phyloP scores from a whole-genome alignment of 2,329 filamentous ascomycete species.

The Cadophora gregata region DNA sequence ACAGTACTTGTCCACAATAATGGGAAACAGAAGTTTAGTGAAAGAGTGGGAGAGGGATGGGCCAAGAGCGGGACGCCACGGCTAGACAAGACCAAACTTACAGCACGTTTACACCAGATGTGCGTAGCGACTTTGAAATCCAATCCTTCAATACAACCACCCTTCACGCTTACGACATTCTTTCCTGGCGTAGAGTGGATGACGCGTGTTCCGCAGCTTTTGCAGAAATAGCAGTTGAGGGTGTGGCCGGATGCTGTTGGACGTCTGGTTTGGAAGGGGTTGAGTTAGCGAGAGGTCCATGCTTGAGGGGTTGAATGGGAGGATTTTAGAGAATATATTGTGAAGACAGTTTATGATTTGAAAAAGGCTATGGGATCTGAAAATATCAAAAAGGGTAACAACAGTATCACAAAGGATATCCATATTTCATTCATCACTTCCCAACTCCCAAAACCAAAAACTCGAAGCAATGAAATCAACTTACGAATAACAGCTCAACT shows the following conservation, averaged over 20 bases:
- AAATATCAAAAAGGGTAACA: no score
- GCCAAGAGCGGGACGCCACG: not conserved
- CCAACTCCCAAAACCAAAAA: not conserved
- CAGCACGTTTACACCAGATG: conserved; percentile 69
- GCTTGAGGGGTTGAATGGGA: no score
- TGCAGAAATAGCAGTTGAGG: conserved; percentile 71
- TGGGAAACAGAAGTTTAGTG: no score
- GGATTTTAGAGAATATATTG: no score
- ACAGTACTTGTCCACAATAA: no score
- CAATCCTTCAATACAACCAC: conserved; percentile 68
- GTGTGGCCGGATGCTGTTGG: conserved; percentile 61
- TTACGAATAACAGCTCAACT: conserved; percentile 61
- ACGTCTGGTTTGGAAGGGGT: conserved; percentile 51
- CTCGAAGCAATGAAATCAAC: conserved; percentile 38
- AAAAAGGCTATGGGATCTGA: no score
- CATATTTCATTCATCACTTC: not conserved
- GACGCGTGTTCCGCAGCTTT: conserved; percentile 67
- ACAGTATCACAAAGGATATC: no score
- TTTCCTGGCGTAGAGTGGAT: conserved; percentile 66
- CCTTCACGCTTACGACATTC: conserved; percentile 68
- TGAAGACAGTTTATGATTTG: no score
- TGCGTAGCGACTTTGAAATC: conserved; percentile 67
- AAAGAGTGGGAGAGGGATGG: not conserved
- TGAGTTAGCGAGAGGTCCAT: no score
- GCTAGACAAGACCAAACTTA: conserved; percentile 11